A percentile compares a stretch with the other conserved stretches of the same genome.
Evolutionary conservation across 2,329 filamentous ascomycete species (phyloP).

Genomic region (Hymenoscyphus fructigenus): DNA sequence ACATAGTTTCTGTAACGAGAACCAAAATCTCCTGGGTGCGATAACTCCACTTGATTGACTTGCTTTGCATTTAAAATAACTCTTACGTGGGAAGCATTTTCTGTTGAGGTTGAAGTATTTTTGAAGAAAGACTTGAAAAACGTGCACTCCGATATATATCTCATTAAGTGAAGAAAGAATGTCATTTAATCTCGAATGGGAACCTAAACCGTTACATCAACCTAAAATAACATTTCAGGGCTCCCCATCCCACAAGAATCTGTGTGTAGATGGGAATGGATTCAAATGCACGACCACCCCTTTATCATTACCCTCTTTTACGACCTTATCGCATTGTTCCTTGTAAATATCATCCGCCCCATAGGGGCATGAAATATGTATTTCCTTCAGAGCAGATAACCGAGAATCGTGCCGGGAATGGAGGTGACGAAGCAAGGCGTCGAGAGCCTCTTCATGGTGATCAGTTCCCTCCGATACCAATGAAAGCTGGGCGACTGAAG

Average conservation of each 20-base stretch:
- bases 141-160: too few species aligned
- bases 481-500: conserved; percentile 18
- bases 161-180: too few species aligned
- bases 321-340: conserved; percentile 10
- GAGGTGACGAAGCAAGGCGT: conserved; percentile 16
- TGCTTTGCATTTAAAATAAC: too few species aligned
- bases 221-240: conserved; percentile 10
- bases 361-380: conserved; percentile 11
- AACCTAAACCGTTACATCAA: not conserved
- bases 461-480: conserved; percentile 16
- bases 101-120: too few species aligned
- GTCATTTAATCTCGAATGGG: too few species aligned
- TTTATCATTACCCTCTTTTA: conserved; percentile 10
- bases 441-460: conserved; percentile 15
- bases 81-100: too few species aligned
- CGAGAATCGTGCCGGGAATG: conserved; percentile 13
- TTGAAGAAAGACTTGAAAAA: too few species aligned
- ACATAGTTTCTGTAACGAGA: too few species aligned
- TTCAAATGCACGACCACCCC: conserved; percentile 10
- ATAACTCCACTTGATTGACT: too few species aligned
- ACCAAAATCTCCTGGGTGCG: too few species aligned
- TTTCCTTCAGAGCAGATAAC: conserved; percentile 16
- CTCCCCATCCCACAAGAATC: conserved; percentile 11
- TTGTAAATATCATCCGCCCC: conserved; percentile 11
- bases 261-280: not conserved